Evolutionary conservation across 2,329 filamentous ascomycete species (phyloP), one percentile per base, ranked within the genome.

Genomic region (Penicillium digitatum): DNA sequence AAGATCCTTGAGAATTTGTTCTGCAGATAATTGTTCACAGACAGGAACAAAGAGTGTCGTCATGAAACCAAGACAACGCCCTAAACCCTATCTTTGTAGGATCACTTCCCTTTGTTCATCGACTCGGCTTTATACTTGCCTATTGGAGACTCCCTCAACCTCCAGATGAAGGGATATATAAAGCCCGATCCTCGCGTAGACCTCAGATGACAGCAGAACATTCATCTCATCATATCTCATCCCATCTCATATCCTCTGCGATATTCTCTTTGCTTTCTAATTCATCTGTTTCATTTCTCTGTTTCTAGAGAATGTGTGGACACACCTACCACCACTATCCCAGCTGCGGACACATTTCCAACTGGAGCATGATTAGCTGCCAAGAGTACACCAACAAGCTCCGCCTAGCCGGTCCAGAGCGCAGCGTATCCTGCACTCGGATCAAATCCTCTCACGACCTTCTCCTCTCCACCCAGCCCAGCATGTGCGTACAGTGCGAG

Each of bases 341-440:
- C 11, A 18, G 11, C 32, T 70, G 67, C 45, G 66, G 68, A 14
- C 68, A 70, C 40, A 68, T 70, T 34, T 54, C 63, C 43, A 60
- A 58, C 35, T 69, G 61, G 50, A 65, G 54, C 1, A 44, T 68
- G n/a, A 55, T 52, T n/a, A 61, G 60, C 53, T 70, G 67, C 50
- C 37, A 53, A 14, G 50, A 59, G 2, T 59, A 63, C 31, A 64
- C 62, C 20, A 59, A 63, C n/a, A 35, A 35, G 8, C 51, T 70
- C 3, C 62, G 62, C 5, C 40, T 37, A n/a, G 27, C 27, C 8
- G 35, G 26, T 12, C 48, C 34, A 38, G 43, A 27, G 16, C 29
- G 29, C 11, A 53, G 12, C 18, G 12, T 38, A 27, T 18, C 39
- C 2, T 66, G 60, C 24, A 45, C 44, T 3, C 22, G 52, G 4